phyloP scores from a whole-genome alignment of 176 grass and related monocot species.

The Saccharum officinarum region DNA sequence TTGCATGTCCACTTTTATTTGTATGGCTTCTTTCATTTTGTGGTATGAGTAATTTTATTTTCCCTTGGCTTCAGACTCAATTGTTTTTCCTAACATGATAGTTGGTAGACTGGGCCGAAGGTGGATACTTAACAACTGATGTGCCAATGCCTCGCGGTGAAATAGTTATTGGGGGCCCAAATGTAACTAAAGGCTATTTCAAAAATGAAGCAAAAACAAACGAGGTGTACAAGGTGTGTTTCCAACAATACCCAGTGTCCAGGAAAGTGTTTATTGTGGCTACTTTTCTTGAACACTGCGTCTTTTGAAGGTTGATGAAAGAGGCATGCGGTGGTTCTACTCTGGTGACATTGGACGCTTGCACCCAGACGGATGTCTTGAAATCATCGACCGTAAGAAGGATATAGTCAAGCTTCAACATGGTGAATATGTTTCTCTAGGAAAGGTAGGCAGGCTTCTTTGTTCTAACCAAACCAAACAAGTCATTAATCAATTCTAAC shows the following conservation, averaged over 20 bases:
- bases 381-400: conserved; percentile 96
- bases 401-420: conserved; percentile 98
- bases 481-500: neutral
- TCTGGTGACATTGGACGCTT: conserved; percentile 83
- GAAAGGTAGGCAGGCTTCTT: conserved; percentile 59
- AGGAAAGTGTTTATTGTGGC: neutral
- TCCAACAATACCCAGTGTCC: neutral
- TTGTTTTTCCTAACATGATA: conserved; percentile 31
- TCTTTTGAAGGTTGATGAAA: conserved; percentile 73
- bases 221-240: conserved; percentile 83
- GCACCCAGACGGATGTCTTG: conserved; percentile 87
- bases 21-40: neutral
- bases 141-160: conserved; percentile 93
- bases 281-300: neutral
- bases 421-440: conserved; percentile 96
- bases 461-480: conserved; percentile 1
- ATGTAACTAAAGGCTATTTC: conserved; percentile 86
- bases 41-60: neutral
- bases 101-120: conserved; percentile 91
- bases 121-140: conserved; percentile 84
- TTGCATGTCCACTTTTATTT: neutral
- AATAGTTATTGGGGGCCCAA: conserved; percentile 92
- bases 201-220: conserved; percentile 93
- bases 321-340: conserved; percentile 90
- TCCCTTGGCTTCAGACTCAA: neutral